Percentiles rank a stretch among this genome's conserved stretches.
Conservation (phyloP, 768 basidiomycete species). For the Lactarius quietus region DNA sequence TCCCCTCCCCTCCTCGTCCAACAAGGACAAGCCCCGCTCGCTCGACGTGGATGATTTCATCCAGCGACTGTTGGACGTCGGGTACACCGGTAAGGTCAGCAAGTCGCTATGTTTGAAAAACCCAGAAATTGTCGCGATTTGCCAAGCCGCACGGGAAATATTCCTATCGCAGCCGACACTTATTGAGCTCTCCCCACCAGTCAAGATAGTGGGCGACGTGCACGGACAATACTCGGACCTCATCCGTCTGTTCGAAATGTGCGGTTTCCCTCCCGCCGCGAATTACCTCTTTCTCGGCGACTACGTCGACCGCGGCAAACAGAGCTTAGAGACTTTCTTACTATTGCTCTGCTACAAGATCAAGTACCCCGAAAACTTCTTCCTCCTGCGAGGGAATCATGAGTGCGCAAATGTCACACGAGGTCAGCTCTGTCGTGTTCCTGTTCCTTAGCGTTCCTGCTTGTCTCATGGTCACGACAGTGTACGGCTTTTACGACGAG, state of each 20-base stretch:
- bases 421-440: conserved; percentile 52
- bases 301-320: conserved; percentile 98
- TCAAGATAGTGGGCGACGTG: conserved; percentile 99
- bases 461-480: conserved; percentile 40
- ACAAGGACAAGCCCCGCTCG: conserved; percentile 60
- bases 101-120: conserved; percentile 96
- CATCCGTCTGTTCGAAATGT: conserved; percentile 99
- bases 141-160: conserved; percentile 92
- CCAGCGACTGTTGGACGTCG: conserved; percentile 89
- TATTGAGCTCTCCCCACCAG: conserved; percentile 94
- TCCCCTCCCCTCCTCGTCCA: conserved; percentile 32
- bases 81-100: conserved; percentile 97
- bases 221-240: conserved; percentile 99
- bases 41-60: conserved; percentile 99
- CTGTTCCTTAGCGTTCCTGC: conserved; percentile 10
- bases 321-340: conserved; percentile 96
- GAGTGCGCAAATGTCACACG: conserved; percentile 99
- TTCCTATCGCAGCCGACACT: conserved; percentile 96
- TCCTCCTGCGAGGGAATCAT: conserved; percentile 95
- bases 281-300: conserved; percentile 99
- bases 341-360: conserved; percentile 98
- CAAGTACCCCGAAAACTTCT: conserved; percentile 99
- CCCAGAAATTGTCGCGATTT: conserved; percentile 90
- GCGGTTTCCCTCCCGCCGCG: conserved; percentile 94
- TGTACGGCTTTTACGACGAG: conserved; percentile 99